These are phyloP conservation scores for Euclidium syriacum DNA, from an alignment of 345 rosid species.

Conservation along the genomic window DNA sequence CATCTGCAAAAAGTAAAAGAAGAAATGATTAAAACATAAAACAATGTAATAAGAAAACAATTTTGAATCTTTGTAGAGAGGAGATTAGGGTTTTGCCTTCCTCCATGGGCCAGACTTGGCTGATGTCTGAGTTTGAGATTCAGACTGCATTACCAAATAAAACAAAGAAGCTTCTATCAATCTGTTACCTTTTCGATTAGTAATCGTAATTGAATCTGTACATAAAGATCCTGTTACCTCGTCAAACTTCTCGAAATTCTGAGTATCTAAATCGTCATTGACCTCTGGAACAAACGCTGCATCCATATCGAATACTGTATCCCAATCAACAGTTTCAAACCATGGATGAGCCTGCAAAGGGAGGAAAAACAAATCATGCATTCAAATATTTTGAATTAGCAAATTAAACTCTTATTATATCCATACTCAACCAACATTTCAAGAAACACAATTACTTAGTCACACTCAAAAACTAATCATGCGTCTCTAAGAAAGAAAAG, in stretches of 20 bases:
- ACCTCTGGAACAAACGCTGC: constrained; percentile 97
- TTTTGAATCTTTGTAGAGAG: background rate
- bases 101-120: constrained; percentile 81
- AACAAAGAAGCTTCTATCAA: constrained; percentile 1
- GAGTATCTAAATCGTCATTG: constrained; percentile 90
- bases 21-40: background rate
- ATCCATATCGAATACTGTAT: constrained; percentile 74
- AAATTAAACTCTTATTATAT: background rate
- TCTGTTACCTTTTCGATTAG: no score
- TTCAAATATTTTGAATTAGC: background rate
- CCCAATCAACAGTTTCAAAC: constrained; percentile 76
- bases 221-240: no score
- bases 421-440: background rate
- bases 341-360: constrained; percentile 76
- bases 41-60: background rate
- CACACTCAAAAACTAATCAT: background rate
- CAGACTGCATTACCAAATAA: constrained; percentile 38
- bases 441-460: background rate
- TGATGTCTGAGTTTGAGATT: constrained; percentile 37
- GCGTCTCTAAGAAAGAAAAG: background rate
- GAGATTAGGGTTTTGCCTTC: constrained; percentile 44
- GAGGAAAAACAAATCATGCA: constrained; percentile 11
- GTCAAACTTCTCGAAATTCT: constrained; percentile 93
- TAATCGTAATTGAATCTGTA: no score
- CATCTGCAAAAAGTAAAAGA: constrained; percentile 46